phyloP scores from a whole-genome alignment of 305 asterid genomes.

The Fraxinus latifolia region DNA sequence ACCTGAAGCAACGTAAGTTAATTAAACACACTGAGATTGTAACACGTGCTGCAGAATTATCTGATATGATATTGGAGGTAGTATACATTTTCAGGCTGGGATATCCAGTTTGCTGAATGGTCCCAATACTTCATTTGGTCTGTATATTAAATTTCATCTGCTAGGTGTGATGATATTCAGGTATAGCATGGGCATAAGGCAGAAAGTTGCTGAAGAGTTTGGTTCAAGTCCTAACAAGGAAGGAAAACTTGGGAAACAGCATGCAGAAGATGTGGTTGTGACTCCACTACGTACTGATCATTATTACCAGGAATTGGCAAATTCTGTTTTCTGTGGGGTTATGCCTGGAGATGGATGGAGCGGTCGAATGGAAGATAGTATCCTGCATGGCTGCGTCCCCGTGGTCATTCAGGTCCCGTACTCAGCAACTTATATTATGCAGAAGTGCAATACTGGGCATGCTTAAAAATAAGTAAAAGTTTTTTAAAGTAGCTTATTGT shows the following conservation, averaged over 20 bases:
- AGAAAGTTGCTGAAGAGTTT: slow-evolving; percentile 84
- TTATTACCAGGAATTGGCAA: slow-evolving; percentile 72
- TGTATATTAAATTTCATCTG: background rate
- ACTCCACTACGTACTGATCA: slow-evolving; percentile 60
- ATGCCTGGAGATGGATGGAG: slow-evolving; percentile 99
- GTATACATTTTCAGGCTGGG: background rate
- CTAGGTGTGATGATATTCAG: slow-evolving; percentile 35
- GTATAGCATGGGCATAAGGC: slow-evolving; percentile 99
- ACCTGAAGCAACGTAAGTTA: slow-evolving; percentile 86
- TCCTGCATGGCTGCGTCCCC: slow-evolving; percentile 93
- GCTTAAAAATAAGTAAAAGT: background rate
- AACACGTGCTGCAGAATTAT: background rate
- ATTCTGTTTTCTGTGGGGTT: slow-evolving; percentile 83
- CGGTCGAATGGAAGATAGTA: slow-evolving; percentile 97
- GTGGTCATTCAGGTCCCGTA: slow-evolving; percentile 74
- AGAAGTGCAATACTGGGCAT: background rate
- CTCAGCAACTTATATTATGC: background rate
- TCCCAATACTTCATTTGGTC: background rate
- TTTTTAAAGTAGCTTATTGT: background rate
- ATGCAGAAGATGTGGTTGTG: slow-evolving; percentile 71
- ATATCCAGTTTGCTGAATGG: background rate
- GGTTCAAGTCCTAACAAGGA: slow-evolving; percentile 80
- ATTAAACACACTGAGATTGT: slow-evolving; percentile 11
- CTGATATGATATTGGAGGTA: background rate
- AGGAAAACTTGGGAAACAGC: slow-evolving; percentile 90